Percentiles rank a stretch among this genome's conserved stretches.
phyloP scores from a whole-genome alignment of 2,329 filamentous ascomycete species.

The Cadophora luteo-olivacea region DNA sequence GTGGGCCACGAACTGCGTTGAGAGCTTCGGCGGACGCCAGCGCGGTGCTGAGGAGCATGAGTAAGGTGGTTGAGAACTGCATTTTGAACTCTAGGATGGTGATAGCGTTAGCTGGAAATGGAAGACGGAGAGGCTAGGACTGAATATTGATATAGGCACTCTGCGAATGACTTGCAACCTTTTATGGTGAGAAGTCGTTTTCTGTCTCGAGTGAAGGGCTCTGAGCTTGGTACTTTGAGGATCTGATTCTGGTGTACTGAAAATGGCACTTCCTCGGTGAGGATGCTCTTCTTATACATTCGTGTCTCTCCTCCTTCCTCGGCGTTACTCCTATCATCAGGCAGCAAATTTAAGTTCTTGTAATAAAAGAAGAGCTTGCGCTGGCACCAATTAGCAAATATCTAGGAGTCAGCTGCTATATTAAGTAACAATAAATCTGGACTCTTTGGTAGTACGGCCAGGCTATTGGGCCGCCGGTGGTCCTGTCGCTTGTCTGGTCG shows the following conservation, averaged over 20 bases:
- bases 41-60: not conserved
- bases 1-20: not conserved
- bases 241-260: no score
- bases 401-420: constrained; percentile 14
- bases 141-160: no score
- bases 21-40: not conserved
- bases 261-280: no score
- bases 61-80: not conserved
- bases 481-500: not conserved
- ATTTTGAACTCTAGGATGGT: not conserved
- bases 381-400: constrained; percentile 15
- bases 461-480: constrained; percentile 15
- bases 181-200: no score
- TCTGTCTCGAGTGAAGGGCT: no score
- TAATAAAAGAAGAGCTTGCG: not conserved
- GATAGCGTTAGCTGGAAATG: no score
- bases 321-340: no score
- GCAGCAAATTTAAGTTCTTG: not conserved
- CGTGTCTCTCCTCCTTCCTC: no score
- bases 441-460: constrained; percentile 15
- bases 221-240: no score
- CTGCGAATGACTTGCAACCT: no score
- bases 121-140: no score
- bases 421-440: constrained; percentile 16
- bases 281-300: no score